Conservation (phyloP, 1,139 yeast species). For the Yarrowia galli region DNA sequence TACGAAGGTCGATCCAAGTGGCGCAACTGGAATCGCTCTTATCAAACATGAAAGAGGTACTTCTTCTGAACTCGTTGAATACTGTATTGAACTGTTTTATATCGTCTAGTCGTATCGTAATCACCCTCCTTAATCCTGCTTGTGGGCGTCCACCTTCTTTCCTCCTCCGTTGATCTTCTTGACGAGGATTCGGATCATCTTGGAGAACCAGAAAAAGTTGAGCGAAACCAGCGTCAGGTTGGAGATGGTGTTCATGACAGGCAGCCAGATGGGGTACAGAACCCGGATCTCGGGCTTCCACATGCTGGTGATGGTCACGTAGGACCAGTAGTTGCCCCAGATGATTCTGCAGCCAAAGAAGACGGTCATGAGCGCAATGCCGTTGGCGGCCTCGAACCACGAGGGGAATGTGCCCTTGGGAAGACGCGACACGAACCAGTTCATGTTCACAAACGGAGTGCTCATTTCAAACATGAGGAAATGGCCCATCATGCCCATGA, state of each 20-base stretch:
- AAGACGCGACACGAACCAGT: constrained; percentile 86
- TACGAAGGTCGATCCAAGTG: too few species aligned
- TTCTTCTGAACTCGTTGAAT: too few species aligned
- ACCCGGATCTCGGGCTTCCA: constrained; percentile 39
- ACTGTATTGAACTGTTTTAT: background rate
- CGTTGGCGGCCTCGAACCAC: constrained; percentile 67
- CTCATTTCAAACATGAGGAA: constrained; percentile 88
- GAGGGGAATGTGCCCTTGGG: constrained; percentile 64
- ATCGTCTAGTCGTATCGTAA: background rate
- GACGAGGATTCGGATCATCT: constrained; percentile 77
- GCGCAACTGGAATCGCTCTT: too few species aligned
- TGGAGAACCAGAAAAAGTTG: constrained; percentile 69
- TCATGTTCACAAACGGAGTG: constrained; percentile 89
- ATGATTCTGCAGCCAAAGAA: constrained; percentile 81
- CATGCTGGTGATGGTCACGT: constrained; percentile 56
- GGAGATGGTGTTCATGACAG: constrained; percentile 62
- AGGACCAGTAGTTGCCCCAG: constrained; percentile 87
- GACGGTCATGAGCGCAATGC: constrained; percentile 62
- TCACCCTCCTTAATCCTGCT: constrained; percentile 33
- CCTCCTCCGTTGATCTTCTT: constrained; percentile 39
- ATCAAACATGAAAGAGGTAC: too few species aligned
- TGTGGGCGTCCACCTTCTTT: constrained; percentile 30
- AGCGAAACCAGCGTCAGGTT: constrained; percentile 71
- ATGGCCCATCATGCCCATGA: constrained; percentile 81
- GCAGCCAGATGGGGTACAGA: constrained; percentile 54